A percentile compares a stretch with the other conserved stretches of the same genome.
These are phyloP conservation scores for Chrysoporthe deuterocubensis DNA, from an alignment of 2,329 filamentous ascomycete species.

Conservation along the genomic window DNA sequence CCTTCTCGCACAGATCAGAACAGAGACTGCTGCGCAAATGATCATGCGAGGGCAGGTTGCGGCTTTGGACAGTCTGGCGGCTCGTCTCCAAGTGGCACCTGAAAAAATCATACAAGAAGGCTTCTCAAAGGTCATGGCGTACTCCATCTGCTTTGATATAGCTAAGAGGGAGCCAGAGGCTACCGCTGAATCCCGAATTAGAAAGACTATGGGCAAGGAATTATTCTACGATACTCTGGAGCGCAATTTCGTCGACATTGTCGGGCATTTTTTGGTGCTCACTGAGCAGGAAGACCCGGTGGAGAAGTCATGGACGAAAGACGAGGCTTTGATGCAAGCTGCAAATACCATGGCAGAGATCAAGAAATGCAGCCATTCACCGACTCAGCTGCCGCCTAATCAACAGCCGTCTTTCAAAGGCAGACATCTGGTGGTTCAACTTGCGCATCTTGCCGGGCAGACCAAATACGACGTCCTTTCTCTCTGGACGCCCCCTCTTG, in stretches of 20 bases:
- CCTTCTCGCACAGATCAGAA: slow-evolving; percentile 71
- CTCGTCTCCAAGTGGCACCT: slow-evolving; percentile 57
- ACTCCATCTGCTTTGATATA: slow-evolving; percentile 80
- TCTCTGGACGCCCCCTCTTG: slow-evolving; percentile 77
- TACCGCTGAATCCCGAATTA: slow-evolving; percentile 68
- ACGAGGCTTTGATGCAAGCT: slow-evolving; percentile 62
- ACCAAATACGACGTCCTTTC: slow-evolving; percentile 63
- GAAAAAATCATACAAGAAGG: slow-evolving; percentile 65
- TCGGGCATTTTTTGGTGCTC: slow-evolving; percentile 75
- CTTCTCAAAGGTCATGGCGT: slow-evolving; percentile 81
- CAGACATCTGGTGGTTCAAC: slow-evolving; percentile 74
- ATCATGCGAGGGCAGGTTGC: slow-evolving; percentile 78
- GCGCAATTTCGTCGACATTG: slow-evolving; percentile 74
- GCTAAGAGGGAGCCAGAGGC: slow-evolving; percentile 47
- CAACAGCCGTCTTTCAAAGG: slow-evolving; percentile 88
- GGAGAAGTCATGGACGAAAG: slow-evolving; percentile 68
- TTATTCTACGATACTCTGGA: slow-evolving; percentile 66
- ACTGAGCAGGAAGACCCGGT: slow-evolving; percentile 78
- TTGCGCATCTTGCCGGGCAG: slow-evolving; percentile 77
- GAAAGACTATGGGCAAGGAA: slow-evolving; percentile 70
- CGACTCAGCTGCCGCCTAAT: slow-evolving; percentile 68
- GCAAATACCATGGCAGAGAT: slow-evolving; percentile 71
- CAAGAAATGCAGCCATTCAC: slow-evolving; percentile 68
- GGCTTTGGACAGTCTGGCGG: slow-evolving; percentile 64
- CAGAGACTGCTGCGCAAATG: slow-evolving; percentile 79